A percentile compares a stretch with the other conserved stretches of the same genome.
Conservation (phyloP, 768 basidiomycete species). For the Lactarius hengduanensis region DNA sequence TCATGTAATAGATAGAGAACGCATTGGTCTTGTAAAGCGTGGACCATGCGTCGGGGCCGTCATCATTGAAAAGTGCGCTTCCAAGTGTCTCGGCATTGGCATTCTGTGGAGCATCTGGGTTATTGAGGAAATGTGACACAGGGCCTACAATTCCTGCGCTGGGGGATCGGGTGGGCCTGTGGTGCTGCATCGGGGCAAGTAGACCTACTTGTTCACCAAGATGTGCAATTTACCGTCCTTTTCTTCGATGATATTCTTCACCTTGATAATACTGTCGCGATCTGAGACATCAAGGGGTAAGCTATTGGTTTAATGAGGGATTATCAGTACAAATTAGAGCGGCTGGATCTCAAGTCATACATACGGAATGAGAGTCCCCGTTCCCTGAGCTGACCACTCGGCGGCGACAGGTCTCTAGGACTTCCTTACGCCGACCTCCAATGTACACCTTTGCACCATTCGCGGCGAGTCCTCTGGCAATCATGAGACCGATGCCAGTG, state of each 20-base stretch:
- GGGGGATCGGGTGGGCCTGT: conserved; percentile 10
- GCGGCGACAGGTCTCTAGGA: conserved; percentile 54
- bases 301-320: conserved; percentile 36
- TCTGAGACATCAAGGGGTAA: conserved; percentile 70
- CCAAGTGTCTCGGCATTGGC: conserved; percentile 66
- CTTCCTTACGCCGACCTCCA: conserved; percentile 63
- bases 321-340: neutral
- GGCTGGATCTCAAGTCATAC: conserved; percentile 24
- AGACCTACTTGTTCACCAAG: conserved; percentile 74
- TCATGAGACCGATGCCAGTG: conserved; percentile 55
- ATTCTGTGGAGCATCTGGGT: conserved; percentile 55
- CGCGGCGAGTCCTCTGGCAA: conserved; percentile 67
- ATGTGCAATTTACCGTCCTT: conserved; percentile 73
- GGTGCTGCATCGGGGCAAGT: neutral
- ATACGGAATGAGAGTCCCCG: conserved; percentile 61
- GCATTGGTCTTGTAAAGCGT: conserved; percentile 65
- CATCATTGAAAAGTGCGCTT: conserved; percentile 66
- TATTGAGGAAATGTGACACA: conserved; percentile 52
- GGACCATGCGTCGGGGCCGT: conserved; percentile 61
- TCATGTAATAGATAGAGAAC: conserved; percentile 75
- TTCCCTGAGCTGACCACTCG: conserved; percentile 43
- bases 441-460: conserved; percentile 83
- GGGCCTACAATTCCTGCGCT: conserved; percentile 81
- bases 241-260: conserved; percentile 51
- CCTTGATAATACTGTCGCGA: conserved; percentile 61